Evolutionary conservation across 176 grass and related monocot species (phyloP), one percentile per base, ranked within the genome.

Genomic region (Musa beccarii): DNA sequence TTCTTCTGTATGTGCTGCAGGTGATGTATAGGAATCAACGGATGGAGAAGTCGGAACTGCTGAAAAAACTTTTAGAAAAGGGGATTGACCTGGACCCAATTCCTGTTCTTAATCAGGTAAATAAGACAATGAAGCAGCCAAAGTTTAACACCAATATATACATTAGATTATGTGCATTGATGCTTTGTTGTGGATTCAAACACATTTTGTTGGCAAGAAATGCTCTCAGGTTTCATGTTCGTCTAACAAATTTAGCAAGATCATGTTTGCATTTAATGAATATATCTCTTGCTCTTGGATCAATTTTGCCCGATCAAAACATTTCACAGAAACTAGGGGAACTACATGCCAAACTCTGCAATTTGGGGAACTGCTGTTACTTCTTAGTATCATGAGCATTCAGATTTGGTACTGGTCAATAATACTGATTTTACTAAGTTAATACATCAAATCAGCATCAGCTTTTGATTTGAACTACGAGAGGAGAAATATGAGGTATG

Each of bases 21-120:
- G 63, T 84, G 28, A 90, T 90, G 85, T 90, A 83, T 54, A 83
- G 85, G 54, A 83, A 87, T 78, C 88, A 89, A 63, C 89, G 88
- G 2, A 93, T 84, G 70, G 90, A 98, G 79, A 93, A 86, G 74
- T 28, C 82, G 51, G 90, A 89, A 80, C 51, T 97, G 63, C 82
- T 97, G 34, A 88, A 81, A 22, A 86, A 91, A 2, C 54, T 97
- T 49, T 79, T 97, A 14, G 78, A 82, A 51, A 81, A 50, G 9
- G 90, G 94, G 69, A 72, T 82, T 56, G 90, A 75, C 74, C 54
- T 87, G 63, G 81, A 87, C 11, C 84, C 90, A 34, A 75, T 98
- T 56, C 90, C 90, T 23, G 69, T 84, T 43, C 84, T 97, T 71
- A 75, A 79, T 23, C 94, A 97, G 88, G 94, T 93, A 79, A 43